Conservation (phyloP, 176 grass and related monocot genomes). For the Zoysia pacifica region DNA sequence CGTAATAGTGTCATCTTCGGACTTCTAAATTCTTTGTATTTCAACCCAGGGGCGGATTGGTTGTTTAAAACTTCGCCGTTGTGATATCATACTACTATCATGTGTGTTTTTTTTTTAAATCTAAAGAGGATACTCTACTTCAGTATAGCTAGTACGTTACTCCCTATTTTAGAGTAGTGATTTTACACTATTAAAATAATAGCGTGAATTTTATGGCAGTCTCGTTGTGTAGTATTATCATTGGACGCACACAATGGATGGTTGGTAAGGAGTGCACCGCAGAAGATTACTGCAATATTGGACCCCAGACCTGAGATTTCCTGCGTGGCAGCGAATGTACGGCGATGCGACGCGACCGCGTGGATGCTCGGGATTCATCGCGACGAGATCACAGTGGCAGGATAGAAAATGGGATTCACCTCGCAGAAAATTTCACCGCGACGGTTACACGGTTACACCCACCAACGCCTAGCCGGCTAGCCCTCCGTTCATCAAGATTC, state of each 20-base stretch:
- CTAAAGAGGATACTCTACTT: neutral
- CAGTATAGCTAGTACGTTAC: too few species aligned
- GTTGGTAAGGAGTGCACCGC: neutral
- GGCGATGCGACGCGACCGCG: slow-evolving; percentile 13
- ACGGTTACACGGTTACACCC: neutral
- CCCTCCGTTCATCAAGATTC: slow-evolving; percentile 39
- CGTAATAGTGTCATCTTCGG: neutral
- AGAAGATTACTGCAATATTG: neutral
- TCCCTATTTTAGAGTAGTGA: too few species aligned
- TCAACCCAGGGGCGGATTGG: neutral
- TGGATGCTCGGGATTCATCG: slow-evolving; percentile 5
- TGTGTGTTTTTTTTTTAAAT: neutral
- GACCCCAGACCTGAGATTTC: neutral
- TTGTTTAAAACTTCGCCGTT: neutral
- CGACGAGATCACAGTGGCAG: neutral
- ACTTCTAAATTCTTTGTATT: neutral
- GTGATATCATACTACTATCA: neutral
- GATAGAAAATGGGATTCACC: neutral
- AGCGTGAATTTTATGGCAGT: too few species aligned
- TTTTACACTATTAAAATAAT: too few species aligned
- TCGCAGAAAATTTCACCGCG: neutral
- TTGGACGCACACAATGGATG: neutral
- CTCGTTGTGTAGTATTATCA: too few species aligned
- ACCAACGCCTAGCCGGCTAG: slow-evolving; percentile 2
- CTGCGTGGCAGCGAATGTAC: slow-evolving; percentile 24